Evolutionary conservation across 2,329 filamentous ascomycete genomes (phyloP), one percentile per base, ranked within the genome.

Genomic region (Didymella segeticola): DNA sequence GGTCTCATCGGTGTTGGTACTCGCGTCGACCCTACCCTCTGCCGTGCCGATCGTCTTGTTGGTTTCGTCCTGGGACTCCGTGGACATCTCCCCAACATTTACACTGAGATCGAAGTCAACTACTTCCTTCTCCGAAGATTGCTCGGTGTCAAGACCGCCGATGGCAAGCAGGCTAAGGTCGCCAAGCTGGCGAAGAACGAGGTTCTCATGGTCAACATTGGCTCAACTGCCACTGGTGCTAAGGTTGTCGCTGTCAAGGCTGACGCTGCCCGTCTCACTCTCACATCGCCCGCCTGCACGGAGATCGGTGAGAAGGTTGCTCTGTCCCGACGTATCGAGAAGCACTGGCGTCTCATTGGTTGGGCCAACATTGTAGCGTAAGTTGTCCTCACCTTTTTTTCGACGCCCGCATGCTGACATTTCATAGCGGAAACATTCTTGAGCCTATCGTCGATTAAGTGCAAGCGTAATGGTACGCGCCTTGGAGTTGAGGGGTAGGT

Each of bases 121-220:
- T 99, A 98, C 84, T 99, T 98, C 85, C 85, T 99, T 58, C 88
- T 99, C 60, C 90, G 93, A 69, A 86, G 95, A 69, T 84, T 99
- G 59, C 86, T 99, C 52, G 95, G 95, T 86, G 95, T 99, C 70
- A 93, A 96, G 81, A 96, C 95, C 39, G 92, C 93, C 60, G 95
- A 99, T 67, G 95, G 95, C 75, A 99, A 99, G 84, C 95, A 98
- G 80, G 93, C 93, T 72, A 99, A 99, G 88, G 95, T 99, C 64
- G 92, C 93, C 69, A 99, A 99, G 83, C 84, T 99, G 63, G 83
- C 92, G 53, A 99, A 98, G 87, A 97, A 96, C 80, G 95, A 99
- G 78, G 92, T 98, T 71, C 89, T 99, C 43, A 98, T 99, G 95
- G 95, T 99, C 64, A 99, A 99, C 83, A 99, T 99, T 74, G 95